phyloP scores from a whole-genome alignment of 257 asterid genomes.

The Coffea eugenioides region DNA sequence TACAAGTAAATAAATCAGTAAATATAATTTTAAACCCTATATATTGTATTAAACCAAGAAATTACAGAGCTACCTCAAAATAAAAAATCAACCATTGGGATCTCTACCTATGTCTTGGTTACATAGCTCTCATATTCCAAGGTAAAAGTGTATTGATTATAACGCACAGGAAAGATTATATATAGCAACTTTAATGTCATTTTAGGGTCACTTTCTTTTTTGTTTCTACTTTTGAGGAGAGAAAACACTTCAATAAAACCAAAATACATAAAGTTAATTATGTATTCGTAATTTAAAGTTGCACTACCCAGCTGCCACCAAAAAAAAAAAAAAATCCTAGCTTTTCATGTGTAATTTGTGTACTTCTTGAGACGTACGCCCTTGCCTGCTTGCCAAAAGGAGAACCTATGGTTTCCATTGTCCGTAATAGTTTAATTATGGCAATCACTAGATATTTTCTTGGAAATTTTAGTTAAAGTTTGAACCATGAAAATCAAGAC shows the following conservation, averaged over 20 bases:
- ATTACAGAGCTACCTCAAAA: neutral
- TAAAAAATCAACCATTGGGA: neutral
- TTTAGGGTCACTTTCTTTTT: neutral
- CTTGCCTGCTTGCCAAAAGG: neutral
- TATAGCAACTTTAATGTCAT: too few species aligned
- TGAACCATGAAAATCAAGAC: too few species aligned
- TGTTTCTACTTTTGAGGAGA: neutral
- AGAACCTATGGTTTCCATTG: neutral
- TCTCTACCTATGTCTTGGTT: neutral
- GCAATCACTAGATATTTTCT: too few species aligned
- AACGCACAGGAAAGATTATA: neutral
- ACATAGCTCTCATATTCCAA: neutral
- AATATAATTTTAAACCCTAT: neutral
- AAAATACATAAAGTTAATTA: neutral
- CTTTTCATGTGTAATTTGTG: neutral
- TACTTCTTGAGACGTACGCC: neutral
- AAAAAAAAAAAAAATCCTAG: neutral
- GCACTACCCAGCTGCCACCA: neutral
- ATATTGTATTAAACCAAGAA: neutral
- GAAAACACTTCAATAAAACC: neutral
- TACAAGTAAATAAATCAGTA: too few species aligned
- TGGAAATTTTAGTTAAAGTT: too few species aligned
- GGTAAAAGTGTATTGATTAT: neutral
- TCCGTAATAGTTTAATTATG: too few species aligned
- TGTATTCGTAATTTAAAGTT: neutral